Base-by-base conservation (phyloP, 768 basidiomycete species). In the Amanita inopinata region DNA sequence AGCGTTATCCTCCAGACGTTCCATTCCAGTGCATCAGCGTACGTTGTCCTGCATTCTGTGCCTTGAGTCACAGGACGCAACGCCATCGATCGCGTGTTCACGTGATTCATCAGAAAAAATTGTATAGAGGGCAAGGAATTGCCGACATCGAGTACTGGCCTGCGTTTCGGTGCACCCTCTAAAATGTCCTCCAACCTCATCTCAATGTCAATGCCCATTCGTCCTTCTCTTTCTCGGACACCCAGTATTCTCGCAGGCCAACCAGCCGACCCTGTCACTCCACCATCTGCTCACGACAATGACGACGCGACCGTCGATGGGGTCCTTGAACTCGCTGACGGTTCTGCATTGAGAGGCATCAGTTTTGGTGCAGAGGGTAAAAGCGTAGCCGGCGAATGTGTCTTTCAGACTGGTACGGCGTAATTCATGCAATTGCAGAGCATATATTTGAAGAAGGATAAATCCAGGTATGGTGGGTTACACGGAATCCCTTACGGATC, bases 401-500 rank as follows among this genome's bases (percentile, higher is more conserved):
- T 99, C 56, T 99, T 99, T 67, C 94, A 97, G 69, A 99, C 96
- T 30, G 96, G 96, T 93, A 56, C 60, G 83, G 55, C 32, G 18
- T n/a, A 36, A 15, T 5, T 17, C 35, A 27, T 38, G 33, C n/a
- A 25, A 45, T 17, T 36, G 45, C 43, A 15, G 17, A 15, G 5
- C 43, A 27, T 46, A 33, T 36, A 35, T 39, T 45, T 50, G 51
- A 46, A 56, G 46, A 33, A 33, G 17, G 33, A 49, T 40, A 14
- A 34, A 8, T 44, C n/a, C 56, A 99, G 96, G 96, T 43, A 98
- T 99, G 94, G 92, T 98, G 44, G 96, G 96, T 22, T 99, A 99
- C 63, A 91, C 90, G 27, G 96, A 98, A 56, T 97, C 94, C 14
- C 69, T 98, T 52, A 99, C 96, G 33, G 96, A 98, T 61, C 96